phyloP scores from a whole-genome alignment of 1,139 yeast species.

The Geotrichum macrosporum region DNA sequence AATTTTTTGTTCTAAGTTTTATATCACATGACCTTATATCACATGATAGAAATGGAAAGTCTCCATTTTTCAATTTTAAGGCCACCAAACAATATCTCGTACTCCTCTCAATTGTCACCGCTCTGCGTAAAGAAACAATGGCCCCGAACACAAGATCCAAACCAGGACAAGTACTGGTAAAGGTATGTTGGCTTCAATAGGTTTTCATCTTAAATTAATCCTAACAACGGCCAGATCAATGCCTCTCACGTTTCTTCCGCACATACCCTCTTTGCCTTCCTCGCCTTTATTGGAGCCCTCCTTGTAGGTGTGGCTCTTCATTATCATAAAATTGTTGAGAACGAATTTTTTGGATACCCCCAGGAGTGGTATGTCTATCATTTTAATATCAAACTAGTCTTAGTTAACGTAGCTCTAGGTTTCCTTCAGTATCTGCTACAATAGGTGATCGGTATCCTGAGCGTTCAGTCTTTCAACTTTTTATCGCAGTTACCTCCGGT shows the following conservation, averaged over 20 bases:
- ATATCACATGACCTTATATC: too few species aligned
- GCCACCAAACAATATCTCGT: too few species aligned
- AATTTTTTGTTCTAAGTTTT: too few species aligned
- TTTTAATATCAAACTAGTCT: background rate
- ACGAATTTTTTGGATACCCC: slow-evolving; percentile 84
- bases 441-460: slow-evolving; percentile 97
- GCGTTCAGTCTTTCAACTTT: slow-evolving; percentile 81
- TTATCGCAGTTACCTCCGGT: slow-evolving; percentile 48
- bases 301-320: slow-evolving; percentile 69
- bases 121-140: background rate
- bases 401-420: slow-evolving; percentile 33
- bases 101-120: background rate
- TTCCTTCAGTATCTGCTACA: slow-evolving; percentile 94
- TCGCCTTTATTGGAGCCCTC: slow-evolving; percentile 73
- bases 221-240: slow-evolving; percentile 42
- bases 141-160: slow-evolving; percentile 13
- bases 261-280: slow-evolving; percentile 64
- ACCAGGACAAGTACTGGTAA: slow-evolving; percentile 21
- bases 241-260: slow-evolving; percentile 63
- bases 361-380: slow-evolving; percentile 67
- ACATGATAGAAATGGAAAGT: too few species aligned
- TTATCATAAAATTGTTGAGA: slow-evolving; percentile 79
- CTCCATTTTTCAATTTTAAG: too few species aligned
- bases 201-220: slow-evolving; percentile 3
- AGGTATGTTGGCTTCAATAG: slow-evolving; percentile 2